These are phyloP conservation scores for Neurospora crassa DNA, from an alignment of 2,329 filamentous ascomycete species.

Conservation along the genomic window DNA sequence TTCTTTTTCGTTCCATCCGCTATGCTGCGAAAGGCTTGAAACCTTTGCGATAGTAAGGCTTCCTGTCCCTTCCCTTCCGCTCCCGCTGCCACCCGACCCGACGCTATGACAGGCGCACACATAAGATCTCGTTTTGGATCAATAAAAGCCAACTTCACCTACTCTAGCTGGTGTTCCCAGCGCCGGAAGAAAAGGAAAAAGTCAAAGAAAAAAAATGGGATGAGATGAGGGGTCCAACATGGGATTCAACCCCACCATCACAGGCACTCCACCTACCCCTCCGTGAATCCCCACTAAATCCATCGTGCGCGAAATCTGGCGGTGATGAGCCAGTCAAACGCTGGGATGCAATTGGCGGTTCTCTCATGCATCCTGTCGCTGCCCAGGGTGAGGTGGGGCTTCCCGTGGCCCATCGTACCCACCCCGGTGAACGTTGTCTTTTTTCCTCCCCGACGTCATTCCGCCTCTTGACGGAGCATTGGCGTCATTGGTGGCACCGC, in stretches of 20 bases:
- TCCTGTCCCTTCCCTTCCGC: not conserved
- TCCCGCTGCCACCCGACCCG: not conserved
- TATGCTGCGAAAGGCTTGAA: not conserved
- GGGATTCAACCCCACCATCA: not conserved
- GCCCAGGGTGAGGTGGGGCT: not conserved
- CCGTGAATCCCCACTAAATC: not conserved
- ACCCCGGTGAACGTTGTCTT: constrained; percentile 8
- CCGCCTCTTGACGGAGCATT: constrained; percentile 9
- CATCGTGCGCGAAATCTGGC: not conserved
- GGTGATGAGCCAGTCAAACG: not conserved
- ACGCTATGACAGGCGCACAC: not conserved
- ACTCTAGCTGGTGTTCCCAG: not conserved
- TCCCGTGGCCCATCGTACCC: not conserved
- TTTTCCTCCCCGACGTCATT: constrained; percentile 19
- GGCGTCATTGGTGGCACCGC: constrained; percentile 18
- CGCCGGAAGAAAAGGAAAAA: not conserved
- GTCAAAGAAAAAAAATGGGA: not conserved
- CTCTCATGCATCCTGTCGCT: not conserved
- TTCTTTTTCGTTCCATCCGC: not conserved
- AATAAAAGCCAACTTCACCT: not conserved
- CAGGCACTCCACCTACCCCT: not conserved
- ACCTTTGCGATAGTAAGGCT: not conserved
- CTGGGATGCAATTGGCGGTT: not conserved
- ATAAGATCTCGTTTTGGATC: not conserved
- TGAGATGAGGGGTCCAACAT: not conserved